Conservation (phyloP, 1,139 yeast species). For the Yamadazyma triangularis region DNA sequence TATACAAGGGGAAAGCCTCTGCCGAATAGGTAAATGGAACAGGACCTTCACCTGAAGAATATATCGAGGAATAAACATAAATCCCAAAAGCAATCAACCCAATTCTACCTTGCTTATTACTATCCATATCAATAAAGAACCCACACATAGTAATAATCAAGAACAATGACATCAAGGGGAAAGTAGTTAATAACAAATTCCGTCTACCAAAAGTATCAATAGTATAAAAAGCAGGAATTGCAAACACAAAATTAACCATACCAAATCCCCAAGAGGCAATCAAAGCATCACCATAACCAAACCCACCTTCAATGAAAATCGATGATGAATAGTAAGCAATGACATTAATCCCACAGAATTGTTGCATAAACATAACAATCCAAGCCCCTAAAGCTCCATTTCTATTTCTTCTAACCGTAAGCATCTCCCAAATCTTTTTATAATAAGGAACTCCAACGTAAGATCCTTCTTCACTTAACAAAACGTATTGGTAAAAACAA, state of each 20-base stretch:
- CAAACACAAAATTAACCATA: constrained; percentile 69
- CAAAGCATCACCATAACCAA: constrained; percentile 57
- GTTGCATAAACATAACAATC: constrained; percentile 43
- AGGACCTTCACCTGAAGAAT: constrained; percentile 87
- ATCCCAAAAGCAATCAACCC: constrained; percentile 69
- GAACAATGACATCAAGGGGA: constrained; percentile 70
- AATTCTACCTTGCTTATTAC: constrained; percentile 46
- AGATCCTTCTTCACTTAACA: too few species aligned
- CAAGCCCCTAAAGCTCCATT: too few species aligned
- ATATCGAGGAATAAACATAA: constrained; percentile 67
- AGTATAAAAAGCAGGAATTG: constrained; percentile 60
- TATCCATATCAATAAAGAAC: constrained; percentile 53
- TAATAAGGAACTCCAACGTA: too few species aligned
- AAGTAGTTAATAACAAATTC: constrained; percentile 62
- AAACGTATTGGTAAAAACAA: too few species aligned
- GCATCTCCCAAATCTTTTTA: too few species aligned
- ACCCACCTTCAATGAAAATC: constrained; percentile 67
- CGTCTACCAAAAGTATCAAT: constrained; percentile 75
- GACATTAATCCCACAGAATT: constrained; percentile 76
- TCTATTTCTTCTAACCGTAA: too few species aligned
- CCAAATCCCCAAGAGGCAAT: constrained; percentile 88
- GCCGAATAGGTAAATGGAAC: constrained; percentile 32
- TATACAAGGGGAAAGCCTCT: constrained; percentile 19
- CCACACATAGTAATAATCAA: constrained; percentile 73
- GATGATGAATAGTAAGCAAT: constrained; percentile 82